Conservation (phyloP, 2,329 filamentous ascomycete species). For the Cladosporium sphaerospermum region DNA sequence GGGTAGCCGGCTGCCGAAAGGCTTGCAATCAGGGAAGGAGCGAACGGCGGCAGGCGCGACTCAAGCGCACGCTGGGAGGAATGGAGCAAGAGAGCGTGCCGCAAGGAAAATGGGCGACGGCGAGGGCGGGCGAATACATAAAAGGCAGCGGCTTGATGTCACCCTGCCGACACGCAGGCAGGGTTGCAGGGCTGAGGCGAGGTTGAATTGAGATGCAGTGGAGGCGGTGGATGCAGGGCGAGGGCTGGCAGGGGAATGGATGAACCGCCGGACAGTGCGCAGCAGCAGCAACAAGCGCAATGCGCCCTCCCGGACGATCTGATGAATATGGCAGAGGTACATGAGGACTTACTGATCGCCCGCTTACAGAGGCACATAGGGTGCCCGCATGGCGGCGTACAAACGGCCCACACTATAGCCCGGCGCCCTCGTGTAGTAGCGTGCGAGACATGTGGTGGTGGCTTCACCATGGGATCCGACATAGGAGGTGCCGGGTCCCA, state of each 20-base stretch:
- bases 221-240: slow-evolving; percentile 2
- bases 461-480: background rate
- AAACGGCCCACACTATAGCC: background rate
- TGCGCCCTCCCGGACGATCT: no score
- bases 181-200: slow-evolving; percentile 8
- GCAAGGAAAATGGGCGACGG: background rate
- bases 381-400: slow-evolving; percentile 1
- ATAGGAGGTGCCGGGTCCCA: background rate
- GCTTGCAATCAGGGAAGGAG: background rate
- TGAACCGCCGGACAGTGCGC: slow-evolving; percentile 8
- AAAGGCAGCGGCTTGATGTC: slow-evolving; percentile 6
- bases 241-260: slow-evolving; percentile 9
- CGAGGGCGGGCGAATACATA: background rate
- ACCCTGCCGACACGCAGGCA: slow-evolving; percentile 9
- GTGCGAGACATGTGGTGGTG: slow-evolving; percentile 10
- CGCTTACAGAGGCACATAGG: background rate
- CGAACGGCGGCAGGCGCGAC: background rate
- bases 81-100: background rate
- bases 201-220: slow-evolving; percentile 3
- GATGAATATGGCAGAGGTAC: no score
- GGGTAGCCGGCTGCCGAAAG: slow-evolving; percentile 4
- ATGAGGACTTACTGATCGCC: no score
- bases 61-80: slow-evolving; percentile 6
- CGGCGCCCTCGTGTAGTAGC: slow-evolving; percentile 7
- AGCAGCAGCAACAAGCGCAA: background rate